Percentiles rank a stretch among this genome's conserved stretches.
Conservation (phyloP, 129 eudicot genomes). For the Heracleum sosnowskyi region DNA sequence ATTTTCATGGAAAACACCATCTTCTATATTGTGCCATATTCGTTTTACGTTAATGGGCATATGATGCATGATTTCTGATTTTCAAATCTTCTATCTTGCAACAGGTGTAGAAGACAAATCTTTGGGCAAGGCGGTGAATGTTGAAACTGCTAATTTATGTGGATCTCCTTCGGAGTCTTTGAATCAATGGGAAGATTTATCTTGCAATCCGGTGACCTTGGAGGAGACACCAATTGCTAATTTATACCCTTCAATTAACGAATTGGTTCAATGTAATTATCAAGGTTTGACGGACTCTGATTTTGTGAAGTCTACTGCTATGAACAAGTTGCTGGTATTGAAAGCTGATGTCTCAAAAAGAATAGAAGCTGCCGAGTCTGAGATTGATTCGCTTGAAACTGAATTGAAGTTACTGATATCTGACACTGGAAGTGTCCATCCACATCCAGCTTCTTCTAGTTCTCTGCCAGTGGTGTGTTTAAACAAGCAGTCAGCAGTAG, state of each 20-base stretch:
- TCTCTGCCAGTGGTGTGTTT: conserved; percentile 22
- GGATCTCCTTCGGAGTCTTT: conserved; percentile 33
- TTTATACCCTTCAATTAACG: conserved; percentile 46
- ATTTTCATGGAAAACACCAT: neutral
- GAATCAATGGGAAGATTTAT: conserved; percentile 29
- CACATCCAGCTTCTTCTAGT: conserved; percentile 29
- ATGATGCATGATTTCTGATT: conserved; percentile 7
- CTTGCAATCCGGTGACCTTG: conserved; percentile 53
- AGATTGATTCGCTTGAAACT: conserved; percentile 79
- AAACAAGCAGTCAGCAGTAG: conserved; percentile 17
- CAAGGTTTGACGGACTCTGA: conserved; percentile 31
- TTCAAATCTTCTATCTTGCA: conserved; percentile 5
- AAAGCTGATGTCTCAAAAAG: conserved; percentile 61
- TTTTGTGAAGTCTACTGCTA: conserved; percentile 40
- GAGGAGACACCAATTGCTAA: conserved; percentile 35
- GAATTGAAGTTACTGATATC: conserved; percentile 51
- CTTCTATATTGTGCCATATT: neutral
- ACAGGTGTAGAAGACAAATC: conserved; percentile 68
- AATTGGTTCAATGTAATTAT: conserved; percentile 48
- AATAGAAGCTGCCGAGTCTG: conserved; percentile 73
- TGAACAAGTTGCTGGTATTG: conserved; percentile 62
- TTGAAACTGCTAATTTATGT: conserved; percentile 41
- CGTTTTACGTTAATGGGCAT: neutral
- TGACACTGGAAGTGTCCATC: conserved; percentile 21
- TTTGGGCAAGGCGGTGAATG: conserved; percentile 21